Base-by-base conservation (phyloP, 2,329 filamentous ascomycete genomes). In the Exophiala oligosperma region DNA sequence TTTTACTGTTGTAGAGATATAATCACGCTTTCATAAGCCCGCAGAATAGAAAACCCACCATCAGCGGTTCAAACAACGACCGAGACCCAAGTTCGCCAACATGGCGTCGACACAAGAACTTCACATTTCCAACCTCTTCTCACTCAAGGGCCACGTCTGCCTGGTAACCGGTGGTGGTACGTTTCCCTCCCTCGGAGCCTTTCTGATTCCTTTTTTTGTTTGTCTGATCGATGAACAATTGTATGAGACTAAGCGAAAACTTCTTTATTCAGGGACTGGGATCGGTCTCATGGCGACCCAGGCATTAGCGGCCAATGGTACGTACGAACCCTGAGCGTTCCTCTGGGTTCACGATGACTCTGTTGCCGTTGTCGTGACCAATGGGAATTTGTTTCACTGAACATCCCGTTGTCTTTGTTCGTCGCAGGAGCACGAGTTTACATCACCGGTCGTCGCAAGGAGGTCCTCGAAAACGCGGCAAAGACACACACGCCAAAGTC, bases 401-500 rank as follows among this genome's bases (percentile, higher is more conserved):
- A n/a, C n/a, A 4, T 11, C 12, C 43, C n/a, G 4, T 47, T n/a
- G 29, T 48, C 26, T 9, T 41, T n/a, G 40, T 12, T 24, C 41
- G n/a, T n/a, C 35, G n/a, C 29, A 68, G 67, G 68, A 6, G 69
- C 69, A n/a, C 69, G 68, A 56, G 69, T 70, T 4, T 71, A 70
- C 47, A 71, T 71, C 52, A 70, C 66, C 2, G 66, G 69, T 4
- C 63, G 69, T 28, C 54, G 68, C 2, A 64, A 65, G 52, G 65
- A 70, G 56, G 67, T 66, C 3, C 67, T 71, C 17, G 65, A 70
- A 41, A 67, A 66, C 32, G 68, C 68, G 2, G 73, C 81, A 74
- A 83, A 77, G 68, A 44, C 56, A 29, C 64, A 67, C 57, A 74
- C 76, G 3, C 66, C 70, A 23, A 69, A 71, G 26, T 57, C 54